Evolutionary conservation across 1,284 basidiomycete species (phyloP).

Genomic region (Cutaneotrichosporon cavernicola): DNA sequence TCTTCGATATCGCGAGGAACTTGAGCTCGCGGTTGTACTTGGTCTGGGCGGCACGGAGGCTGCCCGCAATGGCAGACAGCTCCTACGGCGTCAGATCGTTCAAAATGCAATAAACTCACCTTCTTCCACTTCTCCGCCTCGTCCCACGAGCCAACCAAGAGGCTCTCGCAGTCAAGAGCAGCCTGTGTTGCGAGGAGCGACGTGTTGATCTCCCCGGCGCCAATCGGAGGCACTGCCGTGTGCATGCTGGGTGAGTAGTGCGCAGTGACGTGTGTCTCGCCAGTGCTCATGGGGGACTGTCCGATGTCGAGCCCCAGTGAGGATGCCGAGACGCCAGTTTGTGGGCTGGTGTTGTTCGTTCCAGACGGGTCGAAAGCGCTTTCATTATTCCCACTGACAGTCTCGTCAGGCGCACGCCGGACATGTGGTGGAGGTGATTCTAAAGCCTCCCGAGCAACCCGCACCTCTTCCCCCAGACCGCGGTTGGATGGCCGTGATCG

Average conservation of each 20-base stretch:
- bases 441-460: constrained; percentile 2
- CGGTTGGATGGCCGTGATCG: not conserved
- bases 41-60: constrained; percentile 45
- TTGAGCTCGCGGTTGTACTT: constrained; percentile 53
- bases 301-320: constrained; percentile 3
- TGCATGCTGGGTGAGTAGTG: not conserved
- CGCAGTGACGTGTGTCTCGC: constrained; percentile 11
- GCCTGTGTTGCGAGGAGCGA: constrained; percentile 83
- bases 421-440: constrained; percentile 7
- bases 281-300: constrained; percentile 6
- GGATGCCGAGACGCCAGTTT: not conserved
- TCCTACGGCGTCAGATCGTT: constrained; percentile 36
- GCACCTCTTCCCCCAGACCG: not conserved
- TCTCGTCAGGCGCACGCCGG: not conserved
- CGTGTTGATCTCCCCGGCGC: constrained; percentile 70
- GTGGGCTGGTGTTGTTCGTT: constrained; percentile 2
- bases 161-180: constrained; percentile 66
- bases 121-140: constrained; percentile 89
- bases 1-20: constrained; percentile 52
- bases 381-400: not conserved
- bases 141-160: constrained; percentile 72
- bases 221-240: constrained; percentile 13
- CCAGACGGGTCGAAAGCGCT: constrained; percentile 4
- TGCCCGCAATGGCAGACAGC: constrained; percentile 42
- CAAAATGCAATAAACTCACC: constrained; percentile 55